Conservation (phyloP, 257 asterid genomes). For the Rehmannia glutinosa region DNA sequence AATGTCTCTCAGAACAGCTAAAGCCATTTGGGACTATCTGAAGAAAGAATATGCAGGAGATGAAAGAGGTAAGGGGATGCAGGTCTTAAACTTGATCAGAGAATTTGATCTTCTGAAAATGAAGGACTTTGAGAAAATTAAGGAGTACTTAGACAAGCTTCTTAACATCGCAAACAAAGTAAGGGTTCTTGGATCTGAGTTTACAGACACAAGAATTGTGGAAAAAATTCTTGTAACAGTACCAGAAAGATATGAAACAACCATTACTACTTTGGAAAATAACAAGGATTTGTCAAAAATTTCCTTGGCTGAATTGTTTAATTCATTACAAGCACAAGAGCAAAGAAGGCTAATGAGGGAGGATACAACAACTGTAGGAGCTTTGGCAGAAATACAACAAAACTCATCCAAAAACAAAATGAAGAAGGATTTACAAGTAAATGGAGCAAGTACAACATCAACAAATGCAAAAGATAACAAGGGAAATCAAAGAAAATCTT, state of each 20-base stretch:
- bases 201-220: background rate
- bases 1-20: background rate
- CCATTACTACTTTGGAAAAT: background rate
- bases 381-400: background rate
- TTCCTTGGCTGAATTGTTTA: background rate
- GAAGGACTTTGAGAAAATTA: background rate
- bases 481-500: too few relatives aligned
- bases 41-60: background rate
- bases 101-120: conserved; percentile 12
- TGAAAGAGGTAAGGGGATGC: conserved; percentile 1
- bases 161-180: too few relatives aligned
- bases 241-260: background rate
- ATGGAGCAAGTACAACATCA: too few relatives aligned
- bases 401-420: background rate
- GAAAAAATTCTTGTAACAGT: background rate
- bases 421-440: too few relatives aligned
- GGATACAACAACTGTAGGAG: background rate
- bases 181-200: background rate
- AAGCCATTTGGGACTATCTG: background rate
- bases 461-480: too few relatives aligned
- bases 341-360: conserved; percentile 6
- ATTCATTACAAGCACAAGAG: conserved; percentile 20
- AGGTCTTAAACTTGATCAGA: conserved; percentile 5
- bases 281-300: conserved; percentile 7
- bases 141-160: background rate